Evolutionary conservation across 1,139 yeast genomes (phyloP).

Genomic region (Lodderomyces jiufengensis): DNA sequence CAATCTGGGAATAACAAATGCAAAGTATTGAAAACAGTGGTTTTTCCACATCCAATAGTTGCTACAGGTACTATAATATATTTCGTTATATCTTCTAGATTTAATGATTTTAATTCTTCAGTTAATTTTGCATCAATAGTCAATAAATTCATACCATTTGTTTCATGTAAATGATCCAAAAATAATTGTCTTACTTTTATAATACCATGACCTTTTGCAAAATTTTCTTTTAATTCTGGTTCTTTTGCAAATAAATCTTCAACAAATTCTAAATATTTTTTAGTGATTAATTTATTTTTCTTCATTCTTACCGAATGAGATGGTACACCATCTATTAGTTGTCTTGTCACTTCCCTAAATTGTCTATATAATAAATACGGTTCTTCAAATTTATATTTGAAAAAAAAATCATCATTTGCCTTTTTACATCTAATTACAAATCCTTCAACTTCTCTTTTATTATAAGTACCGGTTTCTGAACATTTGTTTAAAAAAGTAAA

Average conservation of each 20-base stretch:
- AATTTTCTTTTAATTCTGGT: constrained; percentile 44
- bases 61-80: constrained; percentile 79
- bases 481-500: constrained; percentile 52
- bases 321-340: constrained; percentile 43
- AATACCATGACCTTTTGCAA: constrained; percentile 63
- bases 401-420: constrained; percentile 49
- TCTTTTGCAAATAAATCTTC: constrained; percentile 48
- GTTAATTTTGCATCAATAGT: constrained; percentile 21
- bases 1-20: constrained; percentile 54
- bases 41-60: constrained; percentile 94
- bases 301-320: constrained; percentile 36
- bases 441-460: constrained; percentile 80
- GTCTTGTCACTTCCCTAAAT: constrained; percentile 81
- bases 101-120: constrained; percentile 11
- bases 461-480: constrained; percentile 66
- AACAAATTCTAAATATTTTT: constrained; percentile 66
- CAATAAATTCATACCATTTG: constrained; percentile 32
- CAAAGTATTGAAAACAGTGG: constrained; percentile 71
- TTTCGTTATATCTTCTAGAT: constrained; percentile 22
- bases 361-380: constrained; percentile 90
- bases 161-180: constrained; percentile 43
- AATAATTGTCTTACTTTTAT: constrained; percentile 64
- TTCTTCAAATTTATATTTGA: constrained; percentile 92
- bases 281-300: constrained; percentile 57
- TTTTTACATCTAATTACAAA: constrained; percentile 73